Conservation (phyloP, 2,329 filamentous ascomycete genomes). For the Dichotomopilus funicola region DNA sequence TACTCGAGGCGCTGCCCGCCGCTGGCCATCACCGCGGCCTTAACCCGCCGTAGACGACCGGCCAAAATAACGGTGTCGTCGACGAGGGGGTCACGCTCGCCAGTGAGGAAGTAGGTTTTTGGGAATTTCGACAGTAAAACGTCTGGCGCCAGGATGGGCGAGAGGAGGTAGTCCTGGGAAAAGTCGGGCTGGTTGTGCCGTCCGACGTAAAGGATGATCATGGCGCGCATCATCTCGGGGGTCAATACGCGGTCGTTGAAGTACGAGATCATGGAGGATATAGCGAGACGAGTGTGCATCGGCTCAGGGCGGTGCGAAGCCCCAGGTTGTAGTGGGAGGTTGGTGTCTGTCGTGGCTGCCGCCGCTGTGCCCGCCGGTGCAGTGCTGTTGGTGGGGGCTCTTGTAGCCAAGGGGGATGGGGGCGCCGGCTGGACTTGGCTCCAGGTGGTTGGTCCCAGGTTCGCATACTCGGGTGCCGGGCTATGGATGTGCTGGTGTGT, state of each 20-base stretch:
- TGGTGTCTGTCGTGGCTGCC: neutral
- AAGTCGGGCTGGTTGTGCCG: slow-evolving; percentile 92
- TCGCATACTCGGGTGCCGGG: slow-evolving; percentile 46
- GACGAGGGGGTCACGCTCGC: slow-evolving; percentile 89
- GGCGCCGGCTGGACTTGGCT: slow-evolving; percentile 18
- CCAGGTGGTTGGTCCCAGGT: slow-evolving; percentile 38
- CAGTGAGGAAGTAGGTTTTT: slow-evolving; percentile 89
- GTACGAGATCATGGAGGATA: slow-evolving; percentile 96
- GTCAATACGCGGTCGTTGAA: slow-evolving; percentile 93
- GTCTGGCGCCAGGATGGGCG: slow-evolving; percentile 83
- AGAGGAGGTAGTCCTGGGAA: slow-evolving; percentile 81
- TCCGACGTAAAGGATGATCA: slow-evolving; percentile 97
- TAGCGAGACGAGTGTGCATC: slow-evolving; percentile 80
- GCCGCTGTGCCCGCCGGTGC: neutral
- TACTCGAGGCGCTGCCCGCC: slow-evolving; percentile 49
- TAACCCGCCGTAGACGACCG: slow-evolving; percentile 76
- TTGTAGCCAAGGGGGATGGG: neutral
- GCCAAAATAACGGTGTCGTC: slow-evolving; percentile 98
- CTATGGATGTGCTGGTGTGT: slow-evolving; percentile 24
- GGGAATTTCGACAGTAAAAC: slow-evolving; percentile 78
- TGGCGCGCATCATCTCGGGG: slow-evolving; percentile 97
- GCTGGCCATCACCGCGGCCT: slow-evolving; percentile 46
- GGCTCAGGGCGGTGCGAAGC: slow-evolving; percentile 49
- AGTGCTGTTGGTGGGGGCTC: slow-evolving; percentile 1
- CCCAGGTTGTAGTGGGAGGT: slow-evolving; percentile 9